These are phyloP conservation scores for Microdochium paspali DNA, from an alignment of 2,329 filamentous ascomycete genomes.

Conservation along the genomic window DNA sequence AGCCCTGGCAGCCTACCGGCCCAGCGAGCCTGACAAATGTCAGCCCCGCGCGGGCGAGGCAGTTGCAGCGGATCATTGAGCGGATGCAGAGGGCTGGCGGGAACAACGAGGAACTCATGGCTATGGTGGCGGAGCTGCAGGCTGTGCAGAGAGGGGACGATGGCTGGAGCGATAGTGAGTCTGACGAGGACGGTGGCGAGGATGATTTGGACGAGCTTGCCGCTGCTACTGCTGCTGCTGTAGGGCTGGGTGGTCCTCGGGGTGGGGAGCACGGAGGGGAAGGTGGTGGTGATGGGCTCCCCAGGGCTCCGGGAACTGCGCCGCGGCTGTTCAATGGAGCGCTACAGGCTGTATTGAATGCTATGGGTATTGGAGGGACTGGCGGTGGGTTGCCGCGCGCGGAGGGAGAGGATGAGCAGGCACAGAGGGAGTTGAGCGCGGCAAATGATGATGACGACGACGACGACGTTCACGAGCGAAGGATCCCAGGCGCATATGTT, in stretches of 20 bases:
- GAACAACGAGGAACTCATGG: neutral
- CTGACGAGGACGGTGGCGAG: conserved; percentile 6
- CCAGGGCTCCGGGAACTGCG: conserved; percentile 10
- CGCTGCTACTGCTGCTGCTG: neutral
- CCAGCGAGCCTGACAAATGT: conserved; percentile 3
- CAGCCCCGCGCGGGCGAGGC: neutral
- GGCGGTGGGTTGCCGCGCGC: conserved; percentile 8
- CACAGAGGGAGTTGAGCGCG: conserved; percentile 2
- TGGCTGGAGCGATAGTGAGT: conserved; percentile 3
- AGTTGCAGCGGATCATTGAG: neutral
- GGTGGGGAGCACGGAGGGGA: neutral
- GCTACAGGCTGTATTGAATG: conserved; percentile 3
- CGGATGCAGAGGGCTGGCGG: neutral
- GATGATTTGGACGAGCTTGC: conserved; percentile 5
- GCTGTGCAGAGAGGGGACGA: neutral
- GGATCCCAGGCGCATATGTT: conserved; percentile 14
- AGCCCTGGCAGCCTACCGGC: conserved; percentile 27
- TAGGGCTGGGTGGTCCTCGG: no score
- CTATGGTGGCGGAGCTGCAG: neutral
- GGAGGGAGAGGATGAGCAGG: conserved; percentile 10
- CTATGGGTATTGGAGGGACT: neutral
- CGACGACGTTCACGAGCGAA: conserved; percentile 5
- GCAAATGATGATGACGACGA: no score
- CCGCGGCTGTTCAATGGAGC: conserved; percentile 15
- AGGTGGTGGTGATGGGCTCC: conserved; percentile 1